Evolutionary conservation across 805 yeast species (phyloP).

Genomic region (Limtongia smithiae): DNA sequence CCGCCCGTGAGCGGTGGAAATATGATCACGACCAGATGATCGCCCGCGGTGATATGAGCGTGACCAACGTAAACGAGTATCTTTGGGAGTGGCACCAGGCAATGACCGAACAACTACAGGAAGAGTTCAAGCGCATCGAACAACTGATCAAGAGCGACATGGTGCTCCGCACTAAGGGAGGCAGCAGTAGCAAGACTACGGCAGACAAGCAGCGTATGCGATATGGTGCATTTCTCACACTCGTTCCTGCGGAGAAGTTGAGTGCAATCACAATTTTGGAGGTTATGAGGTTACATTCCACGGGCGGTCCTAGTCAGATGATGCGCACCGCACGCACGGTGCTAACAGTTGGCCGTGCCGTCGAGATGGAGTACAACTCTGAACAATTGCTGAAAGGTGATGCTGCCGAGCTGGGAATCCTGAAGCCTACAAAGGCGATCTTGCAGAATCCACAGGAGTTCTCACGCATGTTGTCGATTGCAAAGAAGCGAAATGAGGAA

Average conservation of each 20-base stretch:
- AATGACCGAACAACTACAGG: conserved; percentile 64
- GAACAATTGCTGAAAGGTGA: conserved; percentile 57
- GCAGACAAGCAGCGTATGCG: conserved; percentile 32
- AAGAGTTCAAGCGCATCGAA: conserved; percentile 57
- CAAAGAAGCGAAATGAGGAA: conserved; percentile 10
- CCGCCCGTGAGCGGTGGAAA: conserved; percentile 86
- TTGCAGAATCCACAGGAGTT: conserved; percentile 14
- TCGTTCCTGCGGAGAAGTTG: conserved; percentile 76
- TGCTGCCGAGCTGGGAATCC: conserved; percentile 3
- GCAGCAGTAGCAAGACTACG: neutral
- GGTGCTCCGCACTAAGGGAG: conserved; percentile 31
- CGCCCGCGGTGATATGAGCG: conserved; percentile 51
- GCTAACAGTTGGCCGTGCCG: conserved; percentile 72
- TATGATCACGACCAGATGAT: conserved; percentile 67
- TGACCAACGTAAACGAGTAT: conserved; percentile 63
- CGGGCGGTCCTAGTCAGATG: conserved; percentile 72
- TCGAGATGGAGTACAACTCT: conserved; percentile 79
- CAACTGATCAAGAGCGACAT: conserved; percentile 32
- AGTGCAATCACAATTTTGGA: conserved; percentile 83
- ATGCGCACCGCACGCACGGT: conserved; percentile 82
- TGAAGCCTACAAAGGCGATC: conserved; percentile 11
- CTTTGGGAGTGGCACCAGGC: conserved; percentile 81
- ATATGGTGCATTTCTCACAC: conserved; percentile 72
- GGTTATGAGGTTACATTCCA: conserved; percentile 64
- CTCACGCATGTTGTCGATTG: conserved; percentile 6